Conservation (phyloP, 208 protist species). For the Novymonas esmeraldas region DNA sequence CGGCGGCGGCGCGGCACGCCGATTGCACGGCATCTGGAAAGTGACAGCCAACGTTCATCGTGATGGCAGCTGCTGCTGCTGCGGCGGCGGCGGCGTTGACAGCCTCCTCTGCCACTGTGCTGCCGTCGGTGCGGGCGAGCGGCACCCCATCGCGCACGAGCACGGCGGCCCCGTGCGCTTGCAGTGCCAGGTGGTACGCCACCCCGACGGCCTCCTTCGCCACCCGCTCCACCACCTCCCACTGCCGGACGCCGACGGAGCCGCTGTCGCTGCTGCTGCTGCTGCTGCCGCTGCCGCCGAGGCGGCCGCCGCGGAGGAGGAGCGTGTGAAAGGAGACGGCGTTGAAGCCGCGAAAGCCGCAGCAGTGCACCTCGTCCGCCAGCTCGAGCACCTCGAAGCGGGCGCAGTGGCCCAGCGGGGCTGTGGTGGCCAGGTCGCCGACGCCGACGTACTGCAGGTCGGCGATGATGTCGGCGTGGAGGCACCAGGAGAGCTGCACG, state of each 20-base stretch:
- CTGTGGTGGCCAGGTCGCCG: slow-evolving; percentile 36
- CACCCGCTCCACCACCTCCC: slow-evolving; percentile 17
- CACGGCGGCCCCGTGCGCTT: slow-evolving; percentile 12
- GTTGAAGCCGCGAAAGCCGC: slow-evolving; percentile 26
- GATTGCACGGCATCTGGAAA: slow-evolving; percentile 16
- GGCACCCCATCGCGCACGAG: slow-evolving; percentile 1
- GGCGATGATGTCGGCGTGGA: slow-evolving; percentile 48
- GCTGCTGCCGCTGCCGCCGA: background rate
- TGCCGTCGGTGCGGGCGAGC: background rate
- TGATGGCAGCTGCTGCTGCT: too few species aligned
- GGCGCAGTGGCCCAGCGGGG: slow-evolving; percentile 48
- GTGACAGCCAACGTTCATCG: slow-evolving; percentile 24
- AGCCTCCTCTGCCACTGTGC: background rate
- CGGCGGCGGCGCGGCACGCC: slow-evolving; percentile 10
- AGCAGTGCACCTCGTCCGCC: slow-evolving; percentile 30
- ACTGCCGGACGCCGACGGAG: background rate
- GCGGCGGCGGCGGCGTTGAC: too few species aligned
- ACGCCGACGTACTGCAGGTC: slow-evolving; percentile 71
- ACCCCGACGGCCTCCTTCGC: slow-evolving; percentile 20
- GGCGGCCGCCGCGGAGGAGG: slow-evolving; percentile 18
- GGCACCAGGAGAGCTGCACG: slow-evolving; percentile 47
- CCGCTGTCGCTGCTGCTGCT: background rate
- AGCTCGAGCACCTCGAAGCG: slow-evolving; percentile 48
- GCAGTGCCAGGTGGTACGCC: slow-evolving; percentile 31
- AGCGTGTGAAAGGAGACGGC: slow-evolving; percentile 27